Evolutionary conservation across 2,329 filamentous ascomycete species (phyloP).

Genomic region (Diaporthe sp.): DNA sequence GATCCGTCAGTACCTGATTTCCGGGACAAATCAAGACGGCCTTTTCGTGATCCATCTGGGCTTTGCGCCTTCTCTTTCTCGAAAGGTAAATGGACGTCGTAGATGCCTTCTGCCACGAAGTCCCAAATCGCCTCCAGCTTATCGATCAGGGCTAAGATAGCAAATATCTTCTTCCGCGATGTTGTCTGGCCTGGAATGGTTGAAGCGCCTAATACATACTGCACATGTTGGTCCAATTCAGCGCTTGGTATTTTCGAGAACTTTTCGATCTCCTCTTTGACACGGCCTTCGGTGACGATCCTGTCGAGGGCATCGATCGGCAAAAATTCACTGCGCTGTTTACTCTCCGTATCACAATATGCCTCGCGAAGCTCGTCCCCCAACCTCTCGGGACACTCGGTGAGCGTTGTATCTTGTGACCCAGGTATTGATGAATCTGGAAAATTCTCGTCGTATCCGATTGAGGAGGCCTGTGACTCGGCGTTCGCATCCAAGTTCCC

Average conservation of each 20-base stretch:
- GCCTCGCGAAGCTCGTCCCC: not conserved
- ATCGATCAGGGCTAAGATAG: not conserved
- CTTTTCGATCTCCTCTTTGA: not conserved
- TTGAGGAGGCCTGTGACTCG: not conserved
- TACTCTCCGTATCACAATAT: not conserved
- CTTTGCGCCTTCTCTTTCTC: not conserved
- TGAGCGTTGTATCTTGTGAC: not conserved
- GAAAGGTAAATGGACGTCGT: not conserved
- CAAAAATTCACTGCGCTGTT: not conserved
- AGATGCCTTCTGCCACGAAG: not conserved
- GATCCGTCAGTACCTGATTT: not conserved
- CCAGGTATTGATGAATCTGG: not conserved
- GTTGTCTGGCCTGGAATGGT: not conserved
- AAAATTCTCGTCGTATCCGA: not conserved
- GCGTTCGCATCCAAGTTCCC: not conserved
- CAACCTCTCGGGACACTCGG: not conserved
- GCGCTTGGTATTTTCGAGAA: rapidly evolving
- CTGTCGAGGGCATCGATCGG: conserved; percentile 12
- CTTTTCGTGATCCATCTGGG: not conserved
- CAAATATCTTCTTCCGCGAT: conserved; percentile 6
- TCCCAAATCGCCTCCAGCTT: not conserved
- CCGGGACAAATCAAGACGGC: not conserved
- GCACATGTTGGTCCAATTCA: not conserved
- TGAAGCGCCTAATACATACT: not conserved
- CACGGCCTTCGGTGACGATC: not conserved